Evolutionary conservation across 768 basidiomycete species (phyloP), one percentile per base, ranked within the genome.

Genomic region (Gymnopilus dilepis): DNA sequence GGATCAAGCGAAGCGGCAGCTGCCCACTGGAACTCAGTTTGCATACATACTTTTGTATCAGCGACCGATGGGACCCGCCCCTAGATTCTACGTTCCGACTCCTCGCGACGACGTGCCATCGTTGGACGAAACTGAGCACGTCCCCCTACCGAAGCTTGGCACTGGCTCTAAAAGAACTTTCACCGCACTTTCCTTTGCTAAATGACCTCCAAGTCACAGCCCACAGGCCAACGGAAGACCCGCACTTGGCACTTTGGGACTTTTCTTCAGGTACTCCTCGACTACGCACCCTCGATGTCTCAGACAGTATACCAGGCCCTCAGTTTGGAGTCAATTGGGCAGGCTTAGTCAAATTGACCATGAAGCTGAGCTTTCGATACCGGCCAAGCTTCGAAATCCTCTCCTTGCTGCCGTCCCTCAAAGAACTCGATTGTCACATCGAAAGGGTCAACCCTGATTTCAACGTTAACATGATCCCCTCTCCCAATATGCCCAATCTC

Each of bases 1-100:
- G 60, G 59, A 26, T 60, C 31, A 15, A 52, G 30, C 15, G 56
- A 33, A 48, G 43, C 37, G 33, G 31, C 17, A n/a, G 37, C 17
- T 37, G 19, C 22, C 19, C n/a, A n/a, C 15, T 45, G 19, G 26
- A 54, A 31, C 30, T 55, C n/a, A n/a, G n/a, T n/a, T n/a, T n/a
- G n/a, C n/a, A n/a, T n/a, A n/a, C n/a, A 2, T 26, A 11, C 40
- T 41, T 55, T 15, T 12, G 17, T 9, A 30, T 52, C 6, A 26
- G 19, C 3, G 12, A 55, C 24, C 12, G 3, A 47, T 43, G 42
- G 42, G 42, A 43, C 4, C 42, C 42, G 15, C n/a, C 42, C 19
- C 9, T 43, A 9, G 42, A 43, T n/a, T 37, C 34, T 43, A 43
- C 22, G 3, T 43, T 43, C 6, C 42, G 6, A n/a, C 22, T 19